phyloP scores from a whole-genome alignment of 2,329 filamentous ascomycete genomes.

The Colletotrichum chlorophyti region DNA sequence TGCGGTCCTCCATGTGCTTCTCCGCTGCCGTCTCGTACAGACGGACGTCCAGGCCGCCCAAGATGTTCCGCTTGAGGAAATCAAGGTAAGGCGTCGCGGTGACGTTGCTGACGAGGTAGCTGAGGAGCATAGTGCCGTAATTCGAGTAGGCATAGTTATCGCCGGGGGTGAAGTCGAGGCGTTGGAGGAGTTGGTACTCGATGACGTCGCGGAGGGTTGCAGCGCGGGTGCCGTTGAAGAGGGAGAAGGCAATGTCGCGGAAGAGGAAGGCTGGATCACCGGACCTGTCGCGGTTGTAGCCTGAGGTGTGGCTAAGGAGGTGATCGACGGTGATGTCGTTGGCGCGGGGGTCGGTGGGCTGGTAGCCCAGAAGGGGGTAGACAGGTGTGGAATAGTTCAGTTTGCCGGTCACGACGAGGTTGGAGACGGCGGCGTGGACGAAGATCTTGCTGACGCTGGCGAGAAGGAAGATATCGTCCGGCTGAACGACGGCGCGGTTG shows the following conservation, averaged over 20 bases:
- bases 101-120: conserved; percentile 28
- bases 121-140: conserved; percentile 23
- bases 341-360: conserved; percentile 10
- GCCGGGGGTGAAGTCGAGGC: conserved; percentile 23
- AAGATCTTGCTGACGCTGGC: conserved; percentile 31
- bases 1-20: conserved; percentile 17
- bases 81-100: conserved; percentile 15
- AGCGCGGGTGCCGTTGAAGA: conserved; percentile 11
- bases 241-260: conserved; percentile 5
- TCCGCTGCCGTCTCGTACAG: conserved; percentile 24
- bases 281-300: conserved; percentile 15
- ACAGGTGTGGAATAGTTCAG: conserved; percentile 9
- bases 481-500: conserved; percentile 16
- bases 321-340: conserved; percentile 25
- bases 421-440: conserved; percentile 22
- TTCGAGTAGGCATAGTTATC: conserved; percentile 21
- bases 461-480: conserved; percentile 26
- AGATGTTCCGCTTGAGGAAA: conserved; percentile 14
- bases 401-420: conserved; percentile 19
- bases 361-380: conserved; percentile 20
- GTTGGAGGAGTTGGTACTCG: conserved; percentile 22
- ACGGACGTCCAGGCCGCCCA: conserved; percentile 22
- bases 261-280: conserved; percentile 21
- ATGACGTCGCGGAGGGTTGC: conserved; percentile 29
- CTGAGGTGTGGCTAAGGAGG: conserved; percentile 18